Evolutionary conservation across 148 eudicot genomes (phyloP).

Genomic region (Chenopodium suecicum): DNA sequence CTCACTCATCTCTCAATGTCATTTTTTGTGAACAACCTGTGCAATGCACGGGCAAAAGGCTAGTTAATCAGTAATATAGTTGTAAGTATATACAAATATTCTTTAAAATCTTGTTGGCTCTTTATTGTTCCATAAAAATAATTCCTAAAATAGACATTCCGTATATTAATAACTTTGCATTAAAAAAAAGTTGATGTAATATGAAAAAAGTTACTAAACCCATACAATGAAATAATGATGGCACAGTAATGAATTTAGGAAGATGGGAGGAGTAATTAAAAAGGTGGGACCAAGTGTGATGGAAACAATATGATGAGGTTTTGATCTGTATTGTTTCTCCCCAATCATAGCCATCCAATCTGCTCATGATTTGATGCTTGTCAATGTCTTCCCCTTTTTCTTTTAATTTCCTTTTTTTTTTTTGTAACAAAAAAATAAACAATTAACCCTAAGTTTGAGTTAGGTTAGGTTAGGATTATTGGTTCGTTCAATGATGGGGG

Average conservation of each 20-base stretch:
- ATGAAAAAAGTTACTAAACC: background rate
- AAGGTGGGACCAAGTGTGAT: conserved; percentile 15
- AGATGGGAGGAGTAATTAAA: background rate
- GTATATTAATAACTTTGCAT: too few relatives aligned
- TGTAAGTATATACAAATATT: too few relatives aligned
- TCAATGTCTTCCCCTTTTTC: conserved; percentile 22
- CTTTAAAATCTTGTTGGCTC: too few relatives aligned
- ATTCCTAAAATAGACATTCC: too few relatives aligned
- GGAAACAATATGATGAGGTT: conserved; percentile 35
- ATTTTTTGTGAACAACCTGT: too few relatives aligned
- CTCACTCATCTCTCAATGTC: too few relatives aligned
- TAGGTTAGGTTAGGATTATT: conserved; percentile 17
- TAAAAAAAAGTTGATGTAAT: background rate
- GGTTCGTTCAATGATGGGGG: conserved; percentile 19
- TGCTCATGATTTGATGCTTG: conserved; percentile 38
- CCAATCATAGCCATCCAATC: conserved; percentile 33
- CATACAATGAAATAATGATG: background rate
- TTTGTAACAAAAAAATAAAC: background rate
- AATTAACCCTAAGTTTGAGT: background rate
- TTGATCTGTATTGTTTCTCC: conserved; percentile 28
- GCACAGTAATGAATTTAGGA: background rate
- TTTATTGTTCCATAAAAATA: too few relatives aligned
- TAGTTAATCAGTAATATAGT: too few relatives aligned
- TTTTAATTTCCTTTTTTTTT: background rate
- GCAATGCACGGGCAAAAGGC: too few relatives aligned